These are phyloP conservation scores for Euclidium syriacum DNA, from an alignment of 345 rosid genomes.

Conservation along the genomic window DNA sequence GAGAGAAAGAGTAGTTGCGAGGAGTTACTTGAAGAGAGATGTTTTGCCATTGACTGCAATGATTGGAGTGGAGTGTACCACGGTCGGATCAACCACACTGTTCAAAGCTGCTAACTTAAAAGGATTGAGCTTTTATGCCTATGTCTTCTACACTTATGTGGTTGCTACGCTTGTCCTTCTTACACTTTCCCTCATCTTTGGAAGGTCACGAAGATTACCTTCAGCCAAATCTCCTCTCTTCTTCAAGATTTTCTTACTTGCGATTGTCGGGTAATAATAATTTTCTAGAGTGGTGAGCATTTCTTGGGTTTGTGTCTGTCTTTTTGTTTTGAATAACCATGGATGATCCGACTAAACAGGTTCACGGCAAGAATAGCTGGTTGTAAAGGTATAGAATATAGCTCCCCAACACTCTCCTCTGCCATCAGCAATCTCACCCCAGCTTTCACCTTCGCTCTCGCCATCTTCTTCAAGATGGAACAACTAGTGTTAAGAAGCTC, in stretches of 20 bases:
- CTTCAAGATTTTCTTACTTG: constrained; percentile 32
- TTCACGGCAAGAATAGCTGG: neutral
- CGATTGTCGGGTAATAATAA: constrained; percentile 20
- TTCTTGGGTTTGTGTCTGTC: neutral
- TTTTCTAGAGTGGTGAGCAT: neutral
- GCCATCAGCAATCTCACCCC: constrained; percentile 20
- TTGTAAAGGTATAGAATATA: constrained; percentile 2
- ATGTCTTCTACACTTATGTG: constrained; percentile 19
- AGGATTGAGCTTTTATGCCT: constrained; percentile 35
- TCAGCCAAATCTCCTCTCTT: constrained; percentile 17
- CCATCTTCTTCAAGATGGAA: constrained; percentile 19
- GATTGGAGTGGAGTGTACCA: constrained; percentile 16
- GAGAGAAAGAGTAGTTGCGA: constrained; percentile 2
- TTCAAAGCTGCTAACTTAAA: constrained; percentile 35
- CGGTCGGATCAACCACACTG: constrained; percentile 25
- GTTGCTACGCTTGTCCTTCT: constrained; percentile 20
- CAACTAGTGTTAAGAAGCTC: constrained; percentile 4
- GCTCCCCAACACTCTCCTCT: constrained; percentile 17
- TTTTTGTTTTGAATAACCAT: too few relatives aligned
- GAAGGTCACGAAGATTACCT: constrained; percentile 16
- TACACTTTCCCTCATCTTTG: constrained; percentile 13
- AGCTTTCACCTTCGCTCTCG: constrained; percentile 24
- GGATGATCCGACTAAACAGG: too few relatives aligned
- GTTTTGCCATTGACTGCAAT: constrained; percentile 30
- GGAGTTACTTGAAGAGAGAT: constrained; percentile 16